Base-by-base conservation (phyloP, 2,329 filamentous ascomycete genomes). In the Lecanicillium sp. region DNA sequence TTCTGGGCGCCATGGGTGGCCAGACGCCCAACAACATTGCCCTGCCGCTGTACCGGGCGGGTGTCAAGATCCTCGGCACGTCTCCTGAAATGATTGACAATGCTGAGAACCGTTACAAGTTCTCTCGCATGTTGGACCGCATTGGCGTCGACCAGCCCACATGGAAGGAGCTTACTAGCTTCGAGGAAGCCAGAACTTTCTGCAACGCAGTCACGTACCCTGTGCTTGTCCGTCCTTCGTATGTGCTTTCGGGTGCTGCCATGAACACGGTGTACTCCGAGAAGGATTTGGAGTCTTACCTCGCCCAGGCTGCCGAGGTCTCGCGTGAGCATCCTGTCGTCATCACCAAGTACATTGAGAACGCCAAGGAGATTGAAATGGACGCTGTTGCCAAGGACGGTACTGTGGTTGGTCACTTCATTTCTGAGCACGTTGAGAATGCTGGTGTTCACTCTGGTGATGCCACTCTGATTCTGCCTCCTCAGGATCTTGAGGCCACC, bases 191-290 rank as follows among this genome's bases (percentile, higher is more conserved):
- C 1, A 81, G 77, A 47, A 71, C 72, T 3, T 98, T 98, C 71
- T 96, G 90, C 59, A 71, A 86, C 47, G 84, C 80, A 52, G 92
- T 97, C 37, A 79, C 80, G 10, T 98, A 97, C 61, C 92, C 92
- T 3, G 92, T 97, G 37, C 72, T 98, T 39, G 92, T 98, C 32
- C 82, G 92, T 35, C 92, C 92, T 3, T 97, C 92, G 0, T 98
- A 98, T 55, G 92, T 98, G 33, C 74, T 98, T 5, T 97, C 92
- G 2, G 92, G 92, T 49, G 92, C 92, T 34, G 92, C 92, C 14
- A 98, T 98, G 92, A 98, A 97, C 71, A 97, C 92, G 0, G 92
- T 97, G 27, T 97, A 97, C 69, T 96, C 90, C 0, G 81, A 94
- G 67, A 84, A 90, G 57, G 92, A 97, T 58, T 70, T 98, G 42